A percentile compares a stretch with the other conserved stretches of the same genome.
These are phyloP conservation scores for Termitomyces sp. DNA, from an alignment of 768 basidiomycete genomes.

Conservation along the genomic window DNA sequence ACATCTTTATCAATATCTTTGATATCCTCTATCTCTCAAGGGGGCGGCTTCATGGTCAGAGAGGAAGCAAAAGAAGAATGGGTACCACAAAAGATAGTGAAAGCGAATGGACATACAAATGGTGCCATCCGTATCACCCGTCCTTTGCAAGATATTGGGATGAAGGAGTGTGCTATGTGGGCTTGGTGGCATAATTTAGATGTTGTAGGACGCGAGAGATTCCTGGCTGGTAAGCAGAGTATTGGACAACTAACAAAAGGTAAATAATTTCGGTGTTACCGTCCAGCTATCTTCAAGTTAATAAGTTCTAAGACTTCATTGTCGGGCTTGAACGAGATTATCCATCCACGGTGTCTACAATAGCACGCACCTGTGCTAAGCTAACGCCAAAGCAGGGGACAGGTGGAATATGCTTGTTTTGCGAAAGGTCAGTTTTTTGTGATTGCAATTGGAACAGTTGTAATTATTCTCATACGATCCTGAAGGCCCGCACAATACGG, in stretches of 20 bases:
- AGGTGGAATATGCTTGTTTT: constrained; percentile 49
- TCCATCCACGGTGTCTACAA: constrained; percentile 82
- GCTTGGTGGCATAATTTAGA: constrained; percentile 63
- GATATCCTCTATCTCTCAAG: constrained; percentile 70
- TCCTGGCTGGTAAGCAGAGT: constrained; percentile 44
- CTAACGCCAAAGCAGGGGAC: constrained; percentile 58
- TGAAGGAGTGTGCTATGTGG: constrained; percentile 77
- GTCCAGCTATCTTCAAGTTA: neutral
- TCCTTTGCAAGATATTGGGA: constrained; percentile 67
- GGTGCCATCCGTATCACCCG: constrained; percentile 46
- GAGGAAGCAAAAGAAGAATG: constrained; percentile 74
- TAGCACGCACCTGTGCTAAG: constrained; percentile 76
- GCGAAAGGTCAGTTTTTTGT: constrained; percentile 46
- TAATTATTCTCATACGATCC: neutral
- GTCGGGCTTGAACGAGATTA: constrained; percentile 75
- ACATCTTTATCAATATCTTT: constrained; percentile 72
- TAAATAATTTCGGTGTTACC: constrained; percentile 18
- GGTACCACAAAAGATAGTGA: constrained; percentile 24
- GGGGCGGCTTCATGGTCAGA: constrained; percentile 64
- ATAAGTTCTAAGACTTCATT: constrained; percentile 57
- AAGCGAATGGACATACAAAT: constrained; percentile 6
- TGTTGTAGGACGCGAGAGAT: constrained; percentile 44
- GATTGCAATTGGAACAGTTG: neutral
- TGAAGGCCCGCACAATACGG: constrained; percentile 57
- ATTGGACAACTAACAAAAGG: constrained; percentile 69